Evolutionary conservation across 306 rosid genomes (phyloP).

Genomic region (Echinosophora koreensis): DNA sequence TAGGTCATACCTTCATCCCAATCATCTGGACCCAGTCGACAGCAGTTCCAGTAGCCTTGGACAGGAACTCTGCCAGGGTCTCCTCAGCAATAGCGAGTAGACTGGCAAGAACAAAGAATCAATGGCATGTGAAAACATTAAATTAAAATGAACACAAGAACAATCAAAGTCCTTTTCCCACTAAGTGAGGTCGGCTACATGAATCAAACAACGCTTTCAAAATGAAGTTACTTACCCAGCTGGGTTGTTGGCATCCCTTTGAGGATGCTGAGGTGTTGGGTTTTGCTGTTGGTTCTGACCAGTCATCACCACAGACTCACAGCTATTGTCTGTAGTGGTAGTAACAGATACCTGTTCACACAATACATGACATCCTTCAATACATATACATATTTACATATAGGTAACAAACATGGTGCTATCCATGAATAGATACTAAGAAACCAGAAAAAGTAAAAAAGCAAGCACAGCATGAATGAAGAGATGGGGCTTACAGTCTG

Average conservation of each 20-base stretch:
- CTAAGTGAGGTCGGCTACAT: too few relatives aligned
- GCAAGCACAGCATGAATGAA: not conserved
- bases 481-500: conserved; percentile 64
- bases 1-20: conserved; percentile 92
- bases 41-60: conserved; percentile 99
- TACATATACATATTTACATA: not conserved
- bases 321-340: conserved; percentile 97
- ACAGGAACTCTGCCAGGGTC: conserved; percentile 99
- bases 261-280: conserved; percentile 94
- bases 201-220: too few relatives aligned
- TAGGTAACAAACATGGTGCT: not conserved
- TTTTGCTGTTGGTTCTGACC: conserved; percentile 99
- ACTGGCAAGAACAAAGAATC: conserved; percentile 45
- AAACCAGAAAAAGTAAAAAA: not conserved
- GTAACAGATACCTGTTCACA: conserved; percentile 73
- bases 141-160: not conserved
- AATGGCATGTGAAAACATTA: conserved; percentile 1
- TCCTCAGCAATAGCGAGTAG: conserved; percentile 97
- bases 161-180: not conserved
- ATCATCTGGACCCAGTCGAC: conserved; percentile 99
- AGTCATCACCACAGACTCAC: conserved; percentile 99
- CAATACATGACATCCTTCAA: not conserved
- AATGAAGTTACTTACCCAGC: conserved; percentile 70
- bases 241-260: conserved; percentile 97
- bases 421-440: not conserved